Evolutionary conservation across 176 grass and related monocot genomes (phyloP), one percentile per base, ranked within the genome.

Genomic region (Carex scoparia): DNA sequence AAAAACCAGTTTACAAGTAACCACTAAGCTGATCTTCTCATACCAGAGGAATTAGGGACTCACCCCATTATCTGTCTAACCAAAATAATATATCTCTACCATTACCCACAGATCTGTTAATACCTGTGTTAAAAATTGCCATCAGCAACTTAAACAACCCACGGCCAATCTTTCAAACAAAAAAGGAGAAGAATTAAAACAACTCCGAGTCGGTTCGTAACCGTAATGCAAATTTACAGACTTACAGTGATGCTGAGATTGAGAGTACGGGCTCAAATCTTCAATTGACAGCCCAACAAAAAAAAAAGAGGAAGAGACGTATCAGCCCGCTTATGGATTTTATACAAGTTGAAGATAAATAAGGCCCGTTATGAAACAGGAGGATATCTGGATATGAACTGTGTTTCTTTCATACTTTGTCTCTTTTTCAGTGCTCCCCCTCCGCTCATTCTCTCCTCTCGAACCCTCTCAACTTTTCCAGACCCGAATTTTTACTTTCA

Each of bases 391-490:
- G 38, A 40, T 69, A 33, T 46, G 61, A 12, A 67, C 18, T 16
- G 8, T 9, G 81, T 83, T 54, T 49, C 81, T 83, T 83, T 83
- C 61, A 83, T 38, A 28, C 64, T 42, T 63, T 7, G 38, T 51
- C 61, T 68, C 61, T 66, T 68, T 40, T 53, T 44, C 12, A 8
- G 72, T 51, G 1, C 8, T 48, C 19, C 77, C 32, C 51, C 55
- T 85, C 83, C 80, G 60, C 3, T 72, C 84, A 54, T 87, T 87
- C 69, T 84, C 86, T 62, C 84, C 91, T 89, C 87, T 4, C 38
- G 70, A 74, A 33, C 84, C 65, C 84, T 85, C 90, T 84, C 93
- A 54, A 71, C 65, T 32, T 6, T 88, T 92, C 88, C 85, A 89
- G 84, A 92, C 84, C 65, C 16, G 8, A 85, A 85, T 85, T 64